These are phyloP conservation scores for Fusarium xyrophilum DNA, from an alignment of 2,329 filamentous ascomycete species.

Conservation along the genomic window DNA sequence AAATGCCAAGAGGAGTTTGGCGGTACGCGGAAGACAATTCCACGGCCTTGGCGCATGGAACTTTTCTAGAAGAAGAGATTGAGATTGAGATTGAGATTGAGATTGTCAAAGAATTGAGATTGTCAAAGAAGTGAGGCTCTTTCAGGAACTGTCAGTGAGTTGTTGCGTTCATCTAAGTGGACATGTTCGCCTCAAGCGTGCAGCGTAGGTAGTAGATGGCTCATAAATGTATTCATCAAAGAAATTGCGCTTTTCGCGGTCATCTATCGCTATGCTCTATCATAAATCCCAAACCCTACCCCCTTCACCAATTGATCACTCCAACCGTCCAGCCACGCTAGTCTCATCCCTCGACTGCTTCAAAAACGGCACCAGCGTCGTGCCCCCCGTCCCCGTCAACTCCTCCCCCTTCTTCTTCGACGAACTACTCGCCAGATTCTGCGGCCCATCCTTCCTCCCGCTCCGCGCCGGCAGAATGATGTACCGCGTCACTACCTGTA, in stretches of 20 bases:
- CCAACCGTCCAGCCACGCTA: slow-evolving; percentile 46
- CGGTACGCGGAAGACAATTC: neutral
- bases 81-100: no score
- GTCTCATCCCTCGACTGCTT: slow-evolving; percentile 92
- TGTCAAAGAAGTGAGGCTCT: no score
- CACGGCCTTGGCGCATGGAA: neutral
- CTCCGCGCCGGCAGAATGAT: slow-evolving; percentile 79
- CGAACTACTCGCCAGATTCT: slow-evolving; percentile 57
- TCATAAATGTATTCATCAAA: neutral
- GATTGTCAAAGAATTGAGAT: no score
- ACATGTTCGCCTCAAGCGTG: neutral
- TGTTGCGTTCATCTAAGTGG: neutral
- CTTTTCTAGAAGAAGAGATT: neutral
- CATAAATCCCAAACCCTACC: neutral
- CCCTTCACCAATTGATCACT: neutral
- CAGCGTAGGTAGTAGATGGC: neutral
- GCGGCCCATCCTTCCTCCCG: slow-evolving; percentile 32
- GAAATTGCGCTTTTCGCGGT: neutral
- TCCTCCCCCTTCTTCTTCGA: slow-evolving; percentile 50
- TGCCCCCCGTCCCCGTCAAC: slow-evolving; percentile 86
- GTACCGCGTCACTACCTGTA: slow-evolving; percentile 88
- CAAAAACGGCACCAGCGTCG: slow-evolving; percentile 84
- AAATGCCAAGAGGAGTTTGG: neutral
- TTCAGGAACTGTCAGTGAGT: neutral
- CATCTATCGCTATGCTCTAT: slow-evolving; percentile 16